Percentiles rank a stretch among this genome's conserved stretches.
Evolutionary conservation across 2,329 filamentous ascomycete species (phyloP).

Genomic region (Fusarium haematococcum): DNA sequence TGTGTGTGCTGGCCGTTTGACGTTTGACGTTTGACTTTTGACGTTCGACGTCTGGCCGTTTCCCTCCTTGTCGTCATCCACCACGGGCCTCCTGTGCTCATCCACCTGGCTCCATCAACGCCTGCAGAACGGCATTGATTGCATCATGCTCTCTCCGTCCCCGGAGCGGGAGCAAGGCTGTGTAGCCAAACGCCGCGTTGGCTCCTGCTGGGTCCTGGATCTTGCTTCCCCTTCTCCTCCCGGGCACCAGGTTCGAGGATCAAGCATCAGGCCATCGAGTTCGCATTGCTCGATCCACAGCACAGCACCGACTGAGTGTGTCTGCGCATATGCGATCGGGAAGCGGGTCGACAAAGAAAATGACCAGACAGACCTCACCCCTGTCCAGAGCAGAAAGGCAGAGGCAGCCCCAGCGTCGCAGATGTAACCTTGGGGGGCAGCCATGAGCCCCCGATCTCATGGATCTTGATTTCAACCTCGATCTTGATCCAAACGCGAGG

Average conservation of each 20-base stretch:
- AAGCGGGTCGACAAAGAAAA: conserved; percentile 1
- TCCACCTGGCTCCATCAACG: not conserved
- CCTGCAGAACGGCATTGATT: not conserved
- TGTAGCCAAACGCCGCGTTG: conserved; percentile 4
- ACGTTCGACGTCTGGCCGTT: conserved; percentile 8
- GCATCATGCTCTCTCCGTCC: not conserved
- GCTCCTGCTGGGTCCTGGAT: not conserved
- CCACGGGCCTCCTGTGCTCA: not conserved
- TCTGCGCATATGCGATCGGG: conserved; percentile 7
- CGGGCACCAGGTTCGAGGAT: not conserved
- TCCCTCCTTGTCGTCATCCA: conserved; percentile 6
- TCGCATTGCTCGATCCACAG: not conserved
- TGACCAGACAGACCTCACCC: not conserved
- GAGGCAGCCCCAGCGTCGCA: not conserved
- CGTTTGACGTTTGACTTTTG: conserved; percentile 4
- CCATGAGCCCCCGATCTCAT: conserved; percentile 1
- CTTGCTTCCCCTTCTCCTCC: not conserved
- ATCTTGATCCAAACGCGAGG: conserved; percentile 10
- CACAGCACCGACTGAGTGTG: not conserved
- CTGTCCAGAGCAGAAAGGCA: not conserved
- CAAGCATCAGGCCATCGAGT: not conserved
- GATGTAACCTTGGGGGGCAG: conserved; percentile 7
- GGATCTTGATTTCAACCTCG: conserved; percentile 1
- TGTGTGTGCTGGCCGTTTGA: conserved; percentile 1
- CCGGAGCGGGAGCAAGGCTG: not conserved